Evolutionary conservation across 495 filamentous ascomycete genomes (phyloP).

Genomic region (Hamigera avellanea): DNA sequence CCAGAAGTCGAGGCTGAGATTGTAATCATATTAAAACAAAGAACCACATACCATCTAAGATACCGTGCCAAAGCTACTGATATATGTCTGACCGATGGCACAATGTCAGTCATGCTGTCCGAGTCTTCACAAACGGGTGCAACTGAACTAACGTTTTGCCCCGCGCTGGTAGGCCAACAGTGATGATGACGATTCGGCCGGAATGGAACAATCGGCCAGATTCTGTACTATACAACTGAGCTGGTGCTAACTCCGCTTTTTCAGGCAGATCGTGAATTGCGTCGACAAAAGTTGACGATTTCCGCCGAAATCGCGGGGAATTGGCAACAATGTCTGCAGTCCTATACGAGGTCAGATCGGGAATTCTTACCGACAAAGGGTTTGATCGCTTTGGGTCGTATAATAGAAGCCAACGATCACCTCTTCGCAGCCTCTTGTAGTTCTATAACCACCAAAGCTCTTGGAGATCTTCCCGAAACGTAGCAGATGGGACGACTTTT

Average conservation of each 20-base stretch:
- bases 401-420: no score
- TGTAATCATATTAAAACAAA: not conserved
- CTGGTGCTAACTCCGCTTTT: slow-evolving; percentile 79
- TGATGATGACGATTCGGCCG: slow-evolving; percentile 91
- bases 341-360: slow-evolving; percentile 19
- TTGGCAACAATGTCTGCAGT: slow-evolving; percentile 82
- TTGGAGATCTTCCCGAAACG: no score
- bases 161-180: slow-evolving; percentile 88
- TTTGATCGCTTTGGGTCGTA: no score
- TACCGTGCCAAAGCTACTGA: slow-evolving; percentile 93
- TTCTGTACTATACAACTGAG: slow-evolving; percentile 96
- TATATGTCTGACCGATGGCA: slow-evolving; percentile 52
- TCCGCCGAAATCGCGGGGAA: slow-evolving; percentile 70
- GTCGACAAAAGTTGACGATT: slow-evolving; percentile 92
- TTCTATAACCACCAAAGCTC: no score
- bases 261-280: slow-evolving; percentile 89
- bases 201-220: slow-evolving; percentile 95
- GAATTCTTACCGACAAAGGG: no score
- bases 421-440: no score
- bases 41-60: slow-evolving; percentile 65
- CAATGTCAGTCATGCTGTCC: not conserved
- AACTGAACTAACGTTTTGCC: slow-evolving; percentile 73
- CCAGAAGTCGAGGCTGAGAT: not conserved
- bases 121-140: not conserved
- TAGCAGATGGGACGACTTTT: not conserved